Evolutionary conservation across 1,284 basidiomycete genomes (phyloP).

Genomic region (Hypsizygus ulmarius): DNA sequence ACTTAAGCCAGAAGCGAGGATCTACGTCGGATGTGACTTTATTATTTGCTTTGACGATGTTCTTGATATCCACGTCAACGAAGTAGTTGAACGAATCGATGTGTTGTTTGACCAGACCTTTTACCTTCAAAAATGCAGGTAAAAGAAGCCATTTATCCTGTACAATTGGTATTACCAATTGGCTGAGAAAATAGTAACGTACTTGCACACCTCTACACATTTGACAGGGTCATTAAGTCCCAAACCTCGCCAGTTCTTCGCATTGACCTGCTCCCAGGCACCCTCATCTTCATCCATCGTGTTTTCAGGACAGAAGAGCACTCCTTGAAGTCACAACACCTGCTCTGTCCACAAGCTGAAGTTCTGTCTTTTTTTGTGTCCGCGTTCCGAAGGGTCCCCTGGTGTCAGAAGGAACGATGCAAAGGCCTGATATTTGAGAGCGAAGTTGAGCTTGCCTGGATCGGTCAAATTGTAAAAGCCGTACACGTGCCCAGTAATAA

Average conservation of each 20-base stretch:
- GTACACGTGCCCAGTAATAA: no score
- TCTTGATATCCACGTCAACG: slow-evolving; percentile 95
- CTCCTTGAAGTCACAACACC: neutral
- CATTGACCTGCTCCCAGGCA: slow-evolving; percentile 61
- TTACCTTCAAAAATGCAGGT: slow-evolving; percentile 93
- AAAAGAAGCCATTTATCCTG: slow-evolving; percentile 98
- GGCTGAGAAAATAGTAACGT: neutral
- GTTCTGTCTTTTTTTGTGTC: no score
- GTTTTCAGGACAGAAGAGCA: neutral
- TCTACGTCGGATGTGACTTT: slow-evolving; percentile 96
- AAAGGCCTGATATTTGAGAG: no score
- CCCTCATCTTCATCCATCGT: slow-evolving; percentile 37
- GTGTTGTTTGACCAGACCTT: slow-evolving; percentile 99
- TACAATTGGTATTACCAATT: slow-evolving; percentile 6
- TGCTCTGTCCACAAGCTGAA: no score
- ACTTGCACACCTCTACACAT: slow-evolving; percentile 61
- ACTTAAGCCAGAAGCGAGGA: slow-evolving; percentile 96
- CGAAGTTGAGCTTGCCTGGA: no score
- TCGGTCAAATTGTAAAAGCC: no score
- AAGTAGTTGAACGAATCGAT: slow-evolving; percentile 99
- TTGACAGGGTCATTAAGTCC: slow-evolving; percentile 79
- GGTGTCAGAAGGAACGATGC: no score
- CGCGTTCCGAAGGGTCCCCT: no score
- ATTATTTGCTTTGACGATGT: slow-evolving; percentile 92
- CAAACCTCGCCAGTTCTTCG: slow-evolving; percentile 65